Evolutionary conservation across 768 basidiomycete species (phyloP), one percentile per base, ranked within the genome.

Genomic region (Suillus fuscotomentosus): DNA sequence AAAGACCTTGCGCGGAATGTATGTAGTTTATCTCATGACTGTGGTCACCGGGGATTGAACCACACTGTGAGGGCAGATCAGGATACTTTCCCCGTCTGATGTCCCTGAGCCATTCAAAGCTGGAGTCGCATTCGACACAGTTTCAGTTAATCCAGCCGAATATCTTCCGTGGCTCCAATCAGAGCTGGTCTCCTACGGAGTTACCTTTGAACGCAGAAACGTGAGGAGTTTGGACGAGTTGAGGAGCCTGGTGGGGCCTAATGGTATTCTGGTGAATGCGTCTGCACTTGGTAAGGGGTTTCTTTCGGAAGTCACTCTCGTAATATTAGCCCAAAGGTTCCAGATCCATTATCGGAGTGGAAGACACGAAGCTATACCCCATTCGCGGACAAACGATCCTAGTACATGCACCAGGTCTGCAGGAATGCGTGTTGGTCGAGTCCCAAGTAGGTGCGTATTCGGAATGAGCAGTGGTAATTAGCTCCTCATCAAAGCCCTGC

Each of bases 361-460:
- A 95, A 70, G 95, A 97, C 73, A 81, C 81, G 63, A 79, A 78
- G 27, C 78, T 95, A 27, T 87, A 85, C 71, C 93, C 95, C 1
- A 84, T 95, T 67, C 82, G 94, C 51, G 95, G 95, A 9, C 95
- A 97, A 77, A 89, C 92, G 0, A 87, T 95, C 10, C 73, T 95
- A 20, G 80, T 96, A 24, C 76, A 84, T 45, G 91, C 92, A 3
- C 89, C 91, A 0, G 82, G 84, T 77, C 78, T 92, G 53, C 60
- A 77, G 51, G 78, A 80, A 63, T 78, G 70, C 61, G 42, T 79
- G 36, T 55, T 60, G 68, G 69, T 64, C 34, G 53, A 70, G 11
- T 38, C 31, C 31, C 5, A 31, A 31, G 31, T 60, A 13, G 73
- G 79, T 78, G 54, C 61, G 76, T 66, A 51, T 3, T 42, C 51